Base-by-base conservation (phyloP, 106 monocot genomes). In the Apostasia shenzhenica region DNA sequence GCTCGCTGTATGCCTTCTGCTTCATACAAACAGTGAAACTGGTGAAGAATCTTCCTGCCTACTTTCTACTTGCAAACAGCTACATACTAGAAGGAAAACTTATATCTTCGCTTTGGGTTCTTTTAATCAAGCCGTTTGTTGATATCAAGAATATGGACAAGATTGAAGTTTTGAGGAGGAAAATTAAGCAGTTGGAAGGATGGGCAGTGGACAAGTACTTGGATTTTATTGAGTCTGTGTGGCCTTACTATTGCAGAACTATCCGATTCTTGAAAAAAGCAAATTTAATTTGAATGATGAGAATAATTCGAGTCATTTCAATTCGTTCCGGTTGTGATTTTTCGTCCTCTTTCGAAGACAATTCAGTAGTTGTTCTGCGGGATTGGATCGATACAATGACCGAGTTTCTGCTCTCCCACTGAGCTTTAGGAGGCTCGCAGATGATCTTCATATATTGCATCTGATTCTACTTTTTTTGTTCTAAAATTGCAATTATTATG, bases 201-300 rank as follows among this genome's bases (percentile, higher is more conserved):
- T 83, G 85, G 92, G 83, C 54, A 2, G 60, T 76, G 40, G 92
- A 92, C 45, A 88, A 81, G 63, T 82, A 83, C 26, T 53, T 85
- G 56, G 88, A 92, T 57, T 85, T 75, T 70, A 72, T 88, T 5
- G 92, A 92, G 81, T 83, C 92, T 2, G 75, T 92, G 58, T 92
- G 92, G 92, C 92, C 88, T 1, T 83, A 81, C 70, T 92, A 92
- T 72, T 92, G 92, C 79, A 75, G 88, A 75, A 88, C 83, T 2
- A 77, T 92, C 75, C 66, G 88, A 61, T 88, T 92, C 62, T 70
- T 92, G 67, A 92, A 92, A 83, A 92, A 76, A 62, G 88, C 92
- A 12, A 83, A 88, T 73, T 76, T 92, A 61, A 68, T 92, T 55
- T 92, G 77, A 76, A 57, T 26, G 64, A 67, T 63, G 0, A 6